phyloP scores from a whole-genome alignment of 495 filamentous ascomycete species.

The Mytilinidion resinicola region DNA sequence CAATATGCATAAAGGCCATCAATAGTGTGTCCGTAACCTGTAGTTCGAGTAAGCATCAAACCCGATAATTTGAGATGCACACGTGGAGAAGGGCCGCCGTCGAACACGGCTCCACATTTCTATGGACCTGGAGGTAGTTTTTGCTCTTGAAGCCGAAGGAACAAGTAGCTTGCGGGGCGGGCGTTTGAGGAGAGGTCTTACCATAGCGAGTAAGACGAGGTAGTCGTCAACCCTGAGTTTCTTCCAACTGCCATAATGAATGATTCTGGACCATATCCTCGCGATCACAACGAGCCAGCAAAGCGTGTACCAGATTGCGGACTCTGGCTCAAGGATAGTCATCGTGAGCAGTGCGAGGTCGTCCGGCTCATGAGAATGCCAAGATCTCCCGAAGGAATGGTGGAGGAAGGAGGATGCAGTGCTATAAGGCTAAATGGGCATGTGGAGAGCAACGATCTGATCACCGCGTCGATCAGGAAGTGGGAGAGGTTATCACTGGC shows the following conservation, averaged over 20 bases:
- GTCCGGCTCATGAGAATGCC: neutral
- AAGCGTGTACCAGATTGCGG: slow-evolving; percentile 45
- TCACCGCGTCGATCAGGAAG: neutral
- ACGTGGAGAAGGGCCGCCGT: too few species aligned
- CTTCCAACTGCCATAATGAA: slow-evolving; percentile 43
- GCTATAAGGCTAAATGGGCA: neutral
- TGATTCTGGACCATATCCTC: slow-evolving; percentile 35
- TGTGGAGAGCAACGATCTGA: neutral
- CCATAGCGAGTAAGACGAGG: slow-evolving; percentile 50
- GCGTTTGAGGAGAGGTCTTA: neutral
- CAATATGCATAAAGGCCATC: slow-evolving; percentile 52
- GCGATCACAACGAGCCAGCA: slow-evolving; percentile 35
- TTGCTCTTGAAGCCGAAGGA: too few species aligned
- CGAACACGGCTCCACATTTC: too few species aligned
- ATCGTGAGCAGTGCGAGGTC: slow-evolving; percentile 16
- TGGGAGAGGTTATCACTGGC: neutral
- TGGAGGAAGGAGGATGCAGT: neutral
- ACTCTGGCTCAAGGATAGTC: slow-evolving; percentile 40
- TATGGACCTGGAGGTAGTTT: too few species aligned
- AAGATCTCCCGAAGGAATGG: neutral
- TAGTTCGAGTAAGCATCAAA: too few species aligned
- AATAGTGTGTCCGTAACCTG: slow-evolving; percentile 48
- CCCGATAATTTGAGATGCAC: neutral
- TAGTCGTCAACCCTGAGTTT: slow-evolving; percentile 53
- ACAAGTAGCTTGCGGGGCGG: too few species aligned